Conservation (phyloP, 306 rosid species). For the Senna siamea region DNA sequence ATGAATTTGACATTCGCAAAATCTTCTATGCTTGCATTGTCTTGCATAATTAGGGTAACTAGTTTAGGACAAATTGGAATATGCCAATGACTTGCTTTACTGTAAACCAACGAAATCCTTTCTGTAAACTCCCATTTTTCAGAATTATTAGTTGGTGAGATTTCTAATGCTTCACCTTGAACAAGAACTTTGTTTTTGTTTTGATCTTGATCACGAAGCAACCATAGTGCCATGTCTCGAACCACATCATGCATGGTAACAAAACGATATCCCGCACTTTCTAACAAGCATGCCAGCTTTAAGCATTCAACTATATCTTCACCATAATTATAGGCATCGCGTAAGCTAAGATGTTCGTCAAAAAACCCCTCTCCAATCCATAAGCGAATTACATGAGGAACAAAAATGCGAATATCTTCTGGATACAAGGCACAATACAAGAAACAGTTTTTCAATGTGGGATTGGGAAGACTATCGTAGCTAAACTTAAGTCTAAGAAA, state of each 20-base stretch:
- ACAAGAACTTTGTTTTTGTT: neutral
- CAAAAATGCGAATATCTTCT: neutral
- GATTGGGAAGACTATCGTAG: neutral
- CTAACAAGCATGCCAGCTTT: conserved; percentile 6
- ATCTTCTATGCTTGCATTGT: no score
- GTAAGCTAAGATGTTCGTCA: neutral
- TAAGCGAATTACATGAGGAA: neutral
- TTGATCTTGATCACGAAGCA: neutral
- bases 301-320: neutral
- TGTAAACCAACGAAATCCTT: neutral
- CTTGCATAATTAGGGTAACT: neutral
- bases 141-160: neutral
- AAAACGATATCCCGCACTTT: neutral
- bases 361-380: conserved; percentile 14
- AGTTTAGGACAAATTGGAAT: neutral
- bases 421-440: neutral
- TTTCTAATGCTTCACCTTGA: neutral
- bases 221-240: conserved; percentile 1
- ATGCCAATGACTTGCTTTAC: neutral
- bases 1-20: neutral
- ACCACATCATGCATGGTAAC: neutral
- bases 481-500: neutral
- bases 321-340: neutral
- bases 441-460: neutral
- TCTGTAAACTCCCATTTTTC: neutral